Evolutionary conservation across 2,329 filamentous ascomycete genomes (phyloP).

Genomic region (Ceratocystis cacaofunesta): DNA sequence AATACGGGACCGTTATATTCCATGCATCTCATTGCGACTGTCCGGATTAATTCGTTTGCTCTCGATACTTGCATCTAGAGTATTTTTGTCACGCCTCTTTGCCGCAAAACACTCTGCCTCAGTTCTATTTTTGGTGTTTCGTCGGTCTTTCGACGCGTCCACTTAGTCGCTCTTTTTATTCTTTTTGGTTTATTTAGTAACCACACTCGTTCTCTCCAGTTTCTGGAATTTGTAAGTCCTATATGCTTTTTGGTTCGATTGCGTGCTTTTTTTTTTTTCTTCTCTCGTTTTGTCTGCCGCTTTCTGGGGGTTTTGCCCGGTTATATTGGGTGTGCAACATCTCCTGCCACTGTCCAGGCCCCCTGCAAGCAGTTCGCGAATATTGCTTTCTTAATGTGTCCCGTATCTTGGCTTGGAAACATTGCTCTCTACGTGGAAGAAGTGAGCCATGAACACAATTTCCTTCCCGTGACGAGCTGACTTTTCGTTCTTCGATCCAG

Average conservation of each 20-base stretch:
- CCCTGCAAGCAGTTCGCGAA: too few species aligned
- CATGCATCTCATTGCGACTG: conserved; percentile 1
- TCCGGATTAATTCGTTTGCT: conserved; percentile 1
- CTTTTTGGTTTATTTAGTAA: not conserved
- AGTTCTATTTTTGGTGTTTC: conserved; percentile 6
- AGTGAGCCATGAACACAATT: too few species aligned
- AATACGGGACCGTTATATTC: not conserved
- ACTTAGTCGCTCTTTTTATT: conserved; percentile 3
- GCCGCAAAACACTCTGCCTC: conserved; percentile 1
- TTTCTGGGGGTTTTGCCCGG: too few species aligned
- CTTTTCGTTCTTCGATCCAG: not conserved
- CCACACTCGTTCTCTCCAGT: conserved; percentile 1
- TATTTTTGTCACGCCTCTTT: not conserved
- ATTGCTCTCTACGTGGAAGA: too few species aligned
- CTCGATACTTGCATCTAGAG: conserved; percentile 3
- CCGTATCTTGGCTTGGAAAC: too few species aligned
- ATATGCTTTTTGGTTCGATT: not conserved
- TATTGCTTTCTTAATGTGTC: too few species aligned
- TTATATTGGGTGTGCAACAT: too few species aligned
- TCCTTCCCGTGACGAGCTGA: not conserved
- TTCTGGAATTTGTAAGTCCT: conserved; percentile 9
- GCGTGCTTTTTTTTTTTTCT: not conserved
- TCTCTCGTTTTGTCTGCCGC: not conserved
- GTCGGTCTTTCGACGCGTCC: not conserved
- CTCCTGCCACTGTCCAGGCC: too few species aligned